Conservation (phyloP, 2,329 filamentous ascomycete species). For the Colletotrichum coccodes region DNA sequence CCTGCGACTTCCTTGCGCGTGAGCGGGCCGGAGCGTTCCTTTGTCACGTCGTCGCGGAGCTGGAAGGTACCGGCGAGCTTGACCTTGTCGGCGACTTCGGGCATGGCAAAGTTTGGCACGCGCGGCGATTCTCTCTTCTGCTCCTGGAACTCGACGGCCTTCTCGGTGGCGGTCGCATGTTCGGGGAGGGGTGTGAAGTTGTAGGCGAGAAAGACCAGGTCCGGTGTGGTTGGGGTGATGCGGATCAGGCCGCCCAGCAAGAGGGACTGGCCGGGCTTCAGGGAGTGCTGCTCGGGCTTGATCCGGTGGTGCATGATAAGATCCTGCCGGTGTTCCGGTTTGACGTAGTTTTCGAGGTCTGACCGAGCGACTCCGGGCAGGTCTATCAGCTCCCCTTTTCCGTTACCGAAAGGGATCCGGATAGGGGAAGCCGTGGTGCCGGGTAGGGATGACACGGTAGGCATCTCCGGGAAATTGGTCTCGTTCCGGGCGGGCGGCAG, state of each 20-base stretch:
- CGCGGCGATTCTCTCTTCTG: slow-evolving; percentile 66
- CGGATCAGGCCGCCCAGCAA: slow-evolving; percentile 88
- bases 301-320: slow-evolving; percentile 84
- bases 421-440: slow-evolving; percentile 97
- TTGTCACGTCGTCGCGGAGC: slow-evolving; percentile 86
- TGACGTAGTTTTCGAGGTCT: slow-evolving; percentile 76
- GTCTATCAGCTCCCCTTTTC: slow-evolving; percentile 91
- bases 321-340: slow-evolving; percentile 70
- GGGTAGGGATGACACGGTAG: slow-evolving; percentile 84
- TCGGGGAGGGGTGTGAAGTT: slow-evolving; percentile 83
- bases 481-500: slow-evolving; percentile 82
- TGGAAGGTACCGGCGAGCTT: slow-evolving; percentile 78
- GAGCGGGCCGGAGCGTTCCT: slow-evolving; percentile 77
- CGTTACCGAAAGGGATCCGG: slow-evolving; percentile 86
- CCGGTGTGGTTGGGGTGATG: slow-evolving; percentile 78
- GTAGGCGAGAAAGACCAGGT: slow-evolving; percentile 79
- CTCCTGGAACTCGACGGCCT: slow-evolving; percentile 79
- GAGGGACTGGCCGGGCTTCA: slow-evolving; percentile 83
- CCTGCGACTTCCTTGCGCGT: slow-evolving; percentile 71
- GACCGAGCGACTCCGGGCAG: slow-evolving; percentile 85
- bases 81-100: slow-evolving; percentile 67
- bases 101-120: slow-evolving; percentile 71
- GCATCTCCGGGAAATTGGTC: slow-evolving; percentile 83
- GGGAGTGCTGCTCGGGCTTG: slow-evolving; percentile 75
- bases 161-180: slow-evolving; percentile 83